Evolutionary conservation across 2,329 filamentous ascomycete genomes (phyloP), one percentile per base, ranked within the genome.

Genomic region (Xylariaceae sp.): DNA sequence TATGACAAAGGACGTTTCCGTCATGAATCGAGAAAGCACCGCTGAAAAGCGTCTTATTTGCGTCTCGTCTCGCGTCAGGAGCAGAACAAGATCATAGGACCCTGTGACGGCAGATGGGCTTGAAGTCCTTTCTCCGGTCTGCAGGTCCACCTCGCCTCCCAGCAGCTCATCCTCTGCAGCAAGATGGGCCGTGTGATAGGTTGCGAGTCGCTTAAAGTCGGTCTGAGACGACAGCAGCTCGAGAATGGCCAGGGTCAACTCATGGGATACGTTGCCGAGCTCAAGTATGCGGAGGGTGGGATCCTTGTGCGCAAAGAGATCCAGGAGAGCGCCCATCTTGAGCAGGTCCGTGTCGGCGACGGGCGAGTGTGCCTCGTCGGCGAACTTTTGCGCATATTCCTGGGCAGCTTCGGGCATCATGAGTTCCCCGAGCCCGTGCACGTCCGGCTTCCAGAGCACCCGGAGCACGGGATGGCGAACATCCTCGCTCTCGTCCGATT

Each of bases 391-490:
- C 2, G 46, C 10, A 36, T 46, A 45, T 5, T 47, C 36, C 10
- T 27, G 31, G 6, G 43, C 12, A 5, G 43, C 44, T 3, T 32
- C 6, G 4, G 15, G 18, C 4, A 19, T 2, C 30, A 52, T 36
- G 32, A 48, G 15, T n/a, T n/a, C n/a, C 2, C 49, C 54, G 1
- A 54, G 45, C 2, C 49, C 50, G 10, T 46, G 49, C 12, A 45
- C 33, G 30, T 58, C 56, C 6, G 56, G 56, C 44, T 54, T 58
- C 56, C 56, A 58, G 5, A 52, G 22, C 2, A 57, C 32, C 1
- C 54, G 56, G 1, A 55, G 40, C 6, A 57, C 14, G 3, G 56
- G 56, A 38, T 58, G 44, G 0, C 56, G 48, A 41, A 17, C 39
- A 9, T 51, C 52, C 11, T 11, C 35, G 3, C 44, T 32, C 6